Conservation (phyloP, 1,284 basidiomycete genomes). For the Microbotryum silenes-acaulis region DNA sequence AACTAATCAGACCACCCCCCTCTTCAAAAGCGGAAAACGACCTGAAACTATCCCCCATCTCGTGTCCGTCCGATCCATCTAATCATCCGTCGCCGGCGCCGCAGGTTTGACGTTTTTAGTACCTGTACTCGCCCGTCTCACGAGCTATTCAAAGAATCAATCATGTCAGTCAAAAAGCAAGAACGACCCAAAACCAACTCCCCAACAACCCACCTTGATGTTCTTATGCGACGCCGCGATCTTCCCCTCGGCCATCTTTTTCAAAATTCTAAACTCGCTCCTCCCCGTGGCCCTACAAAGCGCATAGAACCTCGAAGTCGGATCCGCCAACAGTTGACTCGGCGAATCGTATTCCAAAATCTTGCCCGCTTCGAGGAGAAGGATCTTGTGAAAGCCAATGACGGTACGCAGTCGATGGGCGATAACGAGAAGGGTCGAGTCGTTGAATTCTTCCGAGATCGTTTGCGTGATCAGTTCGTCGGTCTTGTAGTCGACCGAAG, state of each 20-base stretch:
- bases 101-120: no score
- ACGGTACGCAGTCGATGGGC: constrained; percentile 50
- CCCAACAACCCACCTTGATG: constrained; percentile 14
- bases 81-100: no score
- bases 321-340: constrained; percentile 41
- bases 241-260: constrained; percentile 23
- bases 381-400: constrained; percentile 43
- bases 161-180: no score
- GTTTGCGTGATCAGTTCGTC: constrained; percentile 66
- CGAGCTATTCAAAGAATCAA: no score
- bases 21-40: no score
- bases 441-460: constrained; percentile 61
- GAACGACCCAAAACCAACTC: background rate
- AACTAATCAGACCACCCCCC: no score
- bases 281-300: constrained; percentile 27
- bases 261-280: constrained; percentile 25
- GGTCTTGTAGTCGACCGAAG: constrained; percentile 67
- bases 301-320: constrained; percentile 26
- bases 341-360: constrained; percentile 49
- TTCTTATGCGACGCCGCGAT: constrained; percentile 21
- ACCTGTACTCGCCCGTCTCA: no score
- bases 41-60: no score
- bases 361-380: constrained; percentile 41
- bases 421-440: constrained; percentile 61
- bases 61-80: no score